These are phyloP conservation scores for Tylopilus felleus DNA, from an alignment of 768 basidiomycete genomes.

Conservation along the genomic window DNA sequence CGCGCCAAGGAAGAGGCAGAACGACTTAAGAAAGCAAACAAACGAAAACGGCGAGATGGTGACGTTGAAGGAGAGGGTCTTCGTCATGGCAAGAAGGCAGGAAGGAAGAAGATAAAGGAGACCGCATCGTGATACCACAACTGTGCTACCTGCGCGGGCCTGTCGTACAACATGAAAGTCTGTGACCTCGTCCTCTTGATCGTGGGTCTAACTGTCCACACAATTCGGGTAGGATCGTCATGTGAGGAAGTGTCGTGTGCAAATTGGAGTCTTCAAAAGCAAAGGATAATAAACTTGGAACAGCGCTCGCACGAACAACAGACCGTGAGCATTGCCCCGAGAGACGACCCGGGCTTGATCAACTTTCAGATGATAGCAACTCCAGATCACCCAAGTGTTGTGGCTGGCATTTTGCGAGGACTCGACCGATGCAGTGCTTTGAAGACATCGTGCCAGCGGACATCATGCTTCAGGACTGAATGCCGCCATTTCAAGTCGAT, in stretches of 20 bases:
- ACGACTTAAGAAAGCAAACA: constrained; percentile 29
- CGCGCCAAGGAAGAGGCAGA: constrained; percentile 27
- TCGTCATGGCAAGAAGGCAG: constrained; percentile 7
- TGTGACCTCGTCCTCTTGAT: not conserved
- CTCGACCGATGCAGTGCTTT: not conserved
- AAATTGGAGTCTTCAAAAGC: not conserved
- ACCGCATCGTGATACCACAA: constrained; percentile 3
- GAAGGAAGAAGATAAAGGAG: constrained; percentile 15
- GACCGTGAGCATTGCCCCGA: not conserved
- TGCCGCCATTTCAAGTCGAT: not conserved
- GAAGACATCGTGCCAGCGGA: not conserved
- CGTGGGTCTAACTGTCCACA: not conserved
- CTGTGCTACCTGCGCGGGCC: not conserved
- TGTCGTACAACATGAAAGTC: not conserved
- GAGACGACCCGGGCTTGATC: not conserved
- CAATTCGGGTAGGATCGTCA: not conserved
- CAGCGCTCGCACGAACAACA: constrained; percentile 1
- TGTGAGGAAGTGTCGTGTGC: constrained; percentile 1
- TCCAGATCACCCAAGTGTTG: not conserved
- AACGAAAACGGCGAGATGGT: constrained; percentile 27
- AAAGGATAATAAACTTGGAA: constrained; percentile 1
- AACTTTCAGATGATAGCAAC: not conserved
- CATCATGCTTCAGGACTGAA: not conserved
- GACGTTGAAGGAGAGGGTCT: constrained; percentile 7
- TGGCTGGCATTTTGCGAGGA: not conserved